Percentiles rank a stretch among this genome's conserved stretches.
phyloP scores from a whole-genome alignment of 75 land plant species.

The Pinus taeda region DNA sequence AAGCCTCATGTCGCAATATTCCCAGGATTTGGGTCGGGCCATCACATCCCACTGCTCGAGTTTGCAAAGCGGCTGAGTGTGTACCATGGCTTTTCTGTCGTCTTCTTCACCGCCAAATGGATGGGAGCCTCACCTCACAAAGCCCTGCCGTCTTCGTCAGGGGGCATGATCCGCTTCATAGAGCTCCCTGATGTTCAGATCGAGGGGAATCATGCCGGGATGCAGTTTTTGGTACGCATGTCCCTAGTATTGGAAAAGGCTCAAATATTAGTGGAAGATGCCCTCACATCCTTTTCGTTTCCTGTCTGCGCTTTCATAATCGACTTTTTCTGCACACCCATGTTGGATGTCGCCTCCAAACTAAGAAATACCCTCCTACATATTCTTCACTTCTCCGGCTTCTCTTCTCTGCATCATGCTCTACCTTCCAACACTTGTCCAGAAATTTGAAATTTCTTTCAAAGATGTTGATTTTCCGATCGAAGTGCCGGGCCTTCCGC shows the following conservation, averaged over 20 bases:
- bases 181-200: no score
- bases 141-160: no score
- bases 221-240: not conserved
- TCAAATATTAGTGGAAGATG: no score
- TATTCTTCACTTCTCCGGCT: conserved; percentile 30
- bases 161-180: no score
- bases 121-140: not conserved
- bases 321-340: no score
- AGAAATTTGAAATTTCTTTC: not conserved
- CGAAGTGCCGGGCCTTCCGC: no score
- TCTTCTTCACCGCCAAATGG: conserved; percentile 8
- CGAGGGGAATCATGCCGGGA: no score
- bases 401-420: conserved; percentile 12
- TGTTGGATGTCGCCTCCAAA: no score
- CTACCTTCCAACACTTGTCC: conserved; percentile 24
- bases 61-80: conserved; percentile 3
- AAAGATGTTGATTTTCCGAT: no score
- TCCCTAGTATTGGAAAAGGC: not conserved
- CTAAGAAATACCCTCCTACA: conserved; percentile 21
- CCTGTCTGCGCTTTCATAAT: conserved; percentile 16
- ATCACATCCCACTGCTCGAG: not conserved
- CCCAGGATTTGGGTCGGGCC: conserved; percentile 45
- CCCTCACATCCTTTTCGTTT: conserved; percentile 14
- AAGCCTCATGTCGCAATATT: conserved; percentile 15
- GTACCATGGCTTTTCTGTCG: conserved; percentile 17